phyloP scores from a whole-genome alignment of 129 eudicot species.

The Pittosporum tobira region DNA sequence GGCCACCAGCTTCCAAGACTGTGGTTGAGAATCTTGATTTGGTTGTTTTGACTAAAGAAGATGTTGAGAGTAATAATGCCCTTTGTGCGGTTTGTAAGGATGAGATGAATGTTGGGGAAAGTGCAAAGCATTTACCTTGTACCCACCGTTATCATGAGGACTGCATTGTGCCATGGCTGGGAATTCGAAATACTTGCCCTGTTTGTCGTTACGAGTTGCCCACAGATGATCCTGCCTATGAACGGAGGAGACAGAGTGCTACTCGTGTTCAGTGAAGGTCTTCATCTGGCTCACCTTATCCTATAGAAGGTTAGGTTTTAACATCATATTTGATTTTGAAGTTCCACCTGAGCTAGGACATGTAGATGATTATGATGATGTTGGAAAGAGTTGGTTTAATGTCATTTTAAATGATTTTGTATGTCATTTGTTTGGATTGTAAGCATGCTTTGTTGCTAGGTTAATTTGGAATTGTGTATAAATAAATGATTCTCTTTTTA shows the following conservation, averaged over 20 bases:
- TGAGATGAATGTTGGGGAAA: conserved; percentile 45
- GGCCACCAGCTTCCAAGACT: conserved; percentile 59
- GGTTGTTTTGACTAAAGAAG: conserved; percentile 31
- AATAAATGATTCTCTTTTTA: not conserved
- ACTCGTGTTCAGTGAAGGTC: conserved; percentile 22
- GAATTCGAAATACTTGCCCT: conserved; percentile 68
- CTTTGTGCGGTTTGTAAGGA: conserved; percentile 76
- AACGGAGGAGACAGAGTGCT: conserved; percentile 36
- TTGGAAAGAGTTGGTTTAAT: conserved; percentile 11
- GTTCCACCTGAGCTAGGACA: conserved; percentile 6
- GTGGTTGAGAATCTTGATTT: conserved; percentile 33
- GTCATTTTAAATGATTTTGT: conserved; percentile 20
- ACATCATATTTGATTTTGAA: conserved; percentile 14
- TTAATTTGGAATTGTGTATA: not conserved
- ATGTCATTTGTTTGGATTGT: conserved; percentile 21
- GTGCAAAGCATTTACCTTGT: conserved; percentile 52
- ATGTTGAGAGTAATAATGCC: conserved; percentile 24
- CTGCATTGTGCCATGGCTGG: conserved; percentile 67
- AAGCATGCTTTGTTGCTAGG: conserved; percentile 16
- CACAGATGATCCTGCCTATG: conserved; percentile 63
- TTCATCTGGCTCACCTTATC: not conserved
- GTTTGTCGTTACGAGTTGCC: conserved; percentile 65
- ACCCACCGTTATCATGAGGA: conserved; percentile 58
- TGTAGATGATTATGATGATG: conserved; percentile 30
- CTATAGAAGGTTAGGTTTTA: not conserved